phyloP scores from a whole-genome alignment of 2,329 filamentous ascomycete species.

The Epichloe glyceriae region DNA sequence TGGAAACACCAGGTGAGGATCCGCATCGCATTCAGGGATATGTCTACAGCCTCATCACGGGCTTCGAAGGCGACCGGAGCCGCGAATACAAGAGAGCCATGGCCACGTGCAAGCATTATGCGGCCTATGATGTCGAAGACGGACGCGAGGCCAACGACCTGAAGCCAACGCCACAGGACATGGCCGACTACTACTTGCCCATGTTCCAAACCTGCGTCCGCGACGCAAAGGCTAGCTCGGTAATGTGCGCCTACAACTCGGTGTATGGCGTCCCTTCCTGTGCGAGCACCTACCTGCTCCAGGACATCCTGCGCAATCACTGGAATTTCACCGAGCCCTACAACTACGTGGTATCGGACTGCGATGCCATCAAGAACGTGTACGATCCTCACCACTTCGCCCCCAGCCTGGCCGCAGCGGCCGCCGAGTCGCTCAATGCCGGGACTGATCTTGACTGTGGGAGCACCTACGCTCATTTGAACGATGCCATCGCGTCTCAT shows the following conservation, averaged over 20 bases:
- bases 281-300: constrained; percentile 47
- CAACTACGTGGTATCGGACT: constrained; percentile 53
- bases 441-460: constrained; percentile 17
- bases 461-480: constrained; percentile 13
- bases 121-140: constrained; percentile 42
- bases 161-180: constrained; percentile 44
- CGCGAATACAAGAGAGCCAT: constrained; percentile 24
- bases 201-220: constrained; percentile 51
- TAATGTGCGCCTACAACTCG: constrained; percentile 52
- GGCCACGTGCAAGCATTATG: constrained; percentile 47
- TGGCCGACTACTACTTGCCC: constrained; percentile 55
- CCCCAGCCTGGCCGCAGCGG: constrained; percentile 20
- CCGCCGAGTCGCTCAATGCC: constrained; percentile 20
- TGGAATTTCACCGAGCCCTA: constrained; percentile 51
- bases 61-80: constrained; percentile 27
- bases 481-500: constrained; percentile 22
- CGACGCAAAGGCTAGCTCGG: constrained; percentile 41
- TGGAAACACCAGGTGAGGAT: constrained; percentile 48
- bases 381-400: constrained; percentile 30
- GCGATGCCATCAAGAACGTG: constrained; percentile 48
- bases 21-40: constrained; percentile 36
- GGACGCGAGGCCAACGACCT: constrained; percentile 43
- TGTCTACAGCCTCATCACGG: constrained; percentile 17
- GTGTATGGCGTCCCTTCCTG: constrained; percentile 55
- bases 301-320: constrained; percentile 49